Conservation (phyloP, 257 asterid genomes). For the Datura wrightii region DNA sequence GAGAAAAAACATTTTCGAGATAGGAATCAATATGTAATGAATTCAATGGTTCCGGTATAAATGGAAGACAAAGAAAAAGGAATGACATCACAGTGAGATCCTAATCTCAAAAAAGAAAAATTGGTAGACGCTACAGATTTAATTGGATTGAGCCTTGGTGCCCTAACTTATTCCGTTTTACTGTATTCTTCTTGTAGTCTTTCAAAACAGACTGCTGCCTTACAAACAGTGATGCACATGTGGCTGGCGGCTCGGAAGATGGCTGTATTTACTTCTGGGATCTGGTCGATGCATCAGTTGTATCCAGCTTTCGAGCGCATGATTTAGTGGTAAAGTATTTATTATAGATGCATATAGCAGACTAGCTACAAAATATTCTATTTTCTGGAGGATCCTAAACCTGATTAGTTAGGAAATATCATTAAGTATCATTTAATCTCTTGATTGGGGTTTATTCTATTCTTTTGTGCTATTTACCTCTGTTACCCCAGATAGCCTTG, state of each 20-base stretch:
- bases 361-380: not conserved
- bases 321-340: conserved; percentile 73
- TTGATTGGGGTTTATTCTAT: not conserved
- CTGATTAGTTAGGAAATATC: conserved; percentile 3
- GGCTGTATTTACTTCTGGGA: conserved; percentile 93
- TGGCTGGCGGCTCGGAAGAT: conserved; percentile 94
- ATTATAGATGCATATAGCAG: not conserved
- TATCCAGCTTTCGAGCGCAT: conserved; percentile 81
- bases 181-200: conserved; percentile 53
- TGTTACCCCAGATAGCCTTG: not conserved
- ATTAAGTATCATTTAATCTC: not conserved
- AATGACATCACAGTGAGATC: too few relatives aligned
- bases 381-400: not conserved
- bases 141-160: not conserved
- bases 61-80: too few relatives aligned
- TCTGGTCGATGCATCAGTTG: conserved; percentile 84
- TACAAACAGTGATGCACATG: conserved; percentile 89
- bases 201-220: conserved; percentile 95
- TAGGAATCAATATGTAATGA: too few relatives aligned
- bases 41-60: too few relatives aligned
- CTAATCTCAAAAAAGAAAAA: too few relatives aligned
- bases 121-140: too few relatives aligned
- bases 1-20: too few relatives aligned
- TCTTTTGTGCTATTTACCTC: not conserved
- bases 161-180: not conserved